Base-by-base conservation (phyloP, 2,329 filamentous ascomycete species). In the Chrysoporthe cubensis region DNA sequence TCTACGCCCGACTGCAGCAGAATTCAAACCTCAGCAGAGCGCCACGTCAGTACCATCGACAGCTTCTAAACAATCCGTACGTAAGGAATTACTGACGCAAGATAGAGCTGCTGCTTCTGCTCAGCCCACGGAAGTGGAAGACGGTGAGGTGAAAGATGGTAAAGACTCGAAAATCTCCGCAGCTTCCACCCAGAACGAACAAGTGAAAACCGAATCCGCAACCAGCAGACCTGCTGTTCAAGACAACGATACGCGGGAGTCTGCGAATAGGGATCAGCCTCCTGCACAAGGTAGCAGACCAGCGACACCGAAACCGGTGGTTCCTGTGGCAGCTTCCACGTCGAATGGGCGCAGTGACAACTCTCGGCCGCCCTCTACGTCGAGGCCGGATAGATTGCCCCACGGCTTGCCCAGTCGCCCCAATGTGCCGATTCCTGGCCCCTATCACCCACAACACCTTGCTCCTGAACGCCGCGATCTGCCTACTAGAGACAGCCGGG, bases 121-220 rank as follows among this genome's bases (percentile, higher is more conserved):
- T 9, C 69, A 57, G 13, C 70, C 77, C 14, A 76, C 77, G 1
- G 88, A 90, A 69, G 86, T 87, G 64, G 91, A 93, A 75, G 91
- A 93, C 74, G 91, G 91, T 26, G 91, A 93, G 75, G 90, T 92
- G 34, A 87, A 88, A 70, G 90, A 92, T 72, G 82, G 80, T 44
- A 88, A 81, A 77, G 58, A 75, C 74, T 61, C 67, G 66, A 70
- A 70, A 66, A 43, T 69, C 64, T 40, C 67, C 58, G 79, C 62
- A 74, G 76, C 3, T 26, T 66, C 74, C 65, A 56, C 64, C 52
- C 70, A 73, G 21, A 63, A 68, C 59, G 65, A 63, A 34, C 66
- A 63, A 8, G n/a, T 34, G 54, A 72, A 56, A 18, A 8, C 54
- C 32, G 68, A 56, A 32, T 40, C 66, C 43, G 56, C 73, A 60